A percentile compares a stretch with the other conserved stretches of the same genome.
Conservation (phyloP, 2,329 filamentous ascomycete species). For the Botrytis squamosa region DNA sequence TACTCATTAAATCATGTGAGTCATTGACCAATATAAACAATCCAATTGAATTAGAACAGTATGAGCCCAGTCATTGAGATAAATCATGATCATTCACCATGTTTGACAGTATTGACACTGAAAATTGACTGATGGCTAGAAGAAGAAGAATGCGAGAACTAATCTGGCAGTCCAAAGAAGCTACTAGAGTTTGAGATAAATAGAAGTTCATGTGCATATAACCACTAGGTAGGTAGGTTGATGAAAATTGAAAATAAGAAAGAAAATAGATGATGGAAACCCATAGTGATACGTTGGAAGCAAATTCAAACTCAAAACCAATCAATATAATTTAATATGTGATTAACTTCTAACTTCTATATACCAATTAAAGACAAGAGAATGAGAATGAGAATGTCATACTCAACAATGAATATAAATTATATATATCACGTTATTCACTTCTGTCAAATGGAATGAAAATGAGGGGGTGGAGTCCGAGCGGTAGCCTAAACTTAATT, state of each 20-base stretch:
- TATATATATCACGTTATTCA: background rate
- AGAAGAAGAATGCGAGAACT: background rate
- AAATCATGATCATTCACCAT: background rate
- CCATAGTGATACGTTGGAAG: background rate
- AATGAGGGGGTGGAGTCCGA: background rate
- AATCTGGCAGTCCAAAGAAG: background rate
- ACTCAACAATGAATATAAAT: background rate
- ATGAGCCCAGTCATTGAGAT: background rate
- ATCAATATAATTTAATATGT: background rate
- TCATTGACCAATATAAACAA: background rate
- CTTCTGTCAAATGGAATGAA: background rate
- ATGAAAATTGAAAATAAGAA: background rate
- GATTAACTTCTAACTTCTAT: background rate
- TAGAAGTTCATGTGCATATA: background rate
- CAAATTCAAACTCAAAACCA: background rate
- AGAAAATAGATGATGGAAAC: background rate
- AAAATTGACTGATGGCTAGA: background rate
- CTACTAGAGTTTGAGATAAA: background rate
- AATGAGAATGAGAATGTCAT: background rate
- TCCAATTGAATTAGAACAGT: background rate
- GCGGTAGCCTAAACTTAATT: background rate
- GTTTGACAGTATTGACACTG: background rate
- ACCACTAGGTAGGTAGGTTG: too few relatives aligned
- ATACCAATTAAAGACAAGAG: background rate
- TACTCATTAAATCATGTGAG: background rate